A percentile compares a stretch with the other conserved stretches of the same genome.
Evolutionary conservation across 2,329 filamentous ascomycete species (phyloP).

Genomic region (Chrysoporthe deuterocubensis): DNA sequence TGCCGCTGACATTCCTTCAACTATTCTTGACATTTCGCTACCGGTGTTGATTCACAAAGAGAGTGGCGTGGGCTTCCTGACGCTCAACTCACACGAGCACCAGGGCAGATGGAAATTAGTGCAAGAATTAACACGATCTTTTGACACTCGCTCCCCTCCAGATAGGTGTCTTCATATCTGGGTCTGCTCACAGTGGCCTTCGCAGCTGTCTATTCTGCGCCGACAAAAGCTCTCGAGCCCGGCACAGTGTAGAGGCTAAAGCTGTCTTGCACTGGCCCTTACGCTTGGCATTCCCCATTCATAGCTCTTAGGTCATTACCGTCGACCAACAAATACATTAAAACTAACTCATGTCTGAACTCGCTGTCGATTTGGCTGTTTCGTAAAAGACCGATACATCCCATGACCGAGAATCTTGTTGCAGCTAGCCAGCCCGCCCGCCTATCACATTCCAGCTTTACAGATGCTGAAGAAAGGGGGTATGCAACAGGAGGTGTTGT

Average conservation of each 20-base stretch:
- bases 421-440: too few species aligned
- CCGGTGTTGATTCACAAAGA: background rate
- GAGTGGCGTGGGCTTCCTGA: background rate
- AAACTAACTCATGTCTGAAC: too few species aligned
- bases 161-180: background rate
- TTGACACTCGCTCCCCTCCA: background rate
- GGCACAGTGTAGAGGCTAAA: background rate
- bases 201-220: background rate
- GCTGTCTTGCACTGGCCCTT: background rate
- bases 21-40: background rate
- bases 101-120: slow-evolving; percentile 3
- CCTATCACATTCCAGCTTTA: too few species aligned
- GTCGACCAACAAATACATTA: too few species aligned
- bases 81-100: background rate
- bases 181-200: too few species aligned
- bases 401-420: too few species aligned
- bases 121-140: background rate
- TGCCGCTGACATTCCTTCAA: slow-evolving; percentile 11
- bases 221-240: background rate
- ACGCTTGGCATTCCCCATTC: too few species aligned
- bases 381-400: too few species aligned
- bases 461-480: too few species aligned
- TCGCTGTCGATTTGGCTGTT: too few species aligned
- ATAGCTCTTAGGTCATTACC: too few species aligned
- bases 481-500: too few species aligned